These are phyloP conservation scores for Arthrobotrys pseudoclavata DNA, from an alignment of 2,329 filamentous ascomycete genomes.

Conservation along the genomic window DNA sequence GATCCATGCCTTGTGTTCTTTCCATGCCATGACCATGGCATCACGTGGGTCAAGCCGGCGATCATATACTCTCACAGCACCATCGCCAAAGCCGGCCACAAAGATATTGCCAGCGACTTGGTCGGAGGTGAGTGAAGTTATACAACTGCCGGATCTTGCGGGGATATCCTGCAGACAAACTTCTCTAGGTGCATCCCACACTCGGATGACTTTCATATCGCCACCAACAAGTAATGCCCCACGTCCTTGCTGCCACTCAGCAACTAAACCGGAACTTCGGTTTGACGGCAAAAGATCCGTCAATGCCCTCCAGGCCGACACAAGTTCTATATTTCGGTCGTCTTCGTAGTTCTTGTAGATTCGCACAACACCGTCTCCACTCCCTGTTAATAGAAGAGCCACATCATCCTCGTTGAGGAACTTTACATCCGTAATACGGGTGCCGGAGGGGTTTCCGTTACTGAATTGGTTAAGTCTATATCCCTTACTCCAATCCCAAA, in stretches of 20 bases:
- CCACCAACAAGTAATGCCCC: constrained; percentile 95
- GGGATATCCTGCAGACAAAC: constrained; percentile 91
- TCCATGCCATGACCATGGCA: constrained; percentile 96
- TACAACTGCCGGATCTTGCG: constrained; percentile 92
- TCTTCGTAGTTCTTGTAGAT: constrained; percentile 93
- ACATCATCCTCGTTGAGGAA: constrained; percentile 99
- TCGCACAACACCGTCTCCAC: constrained; percentile 92
- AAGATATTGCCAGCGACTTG: constrained; percentile 98
- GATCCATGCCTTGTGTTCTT: constrained; percentile 95
- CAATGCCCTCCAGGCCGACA: constrained; percentile 89
- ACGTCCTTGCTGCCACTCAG: constrained; percentile 99
- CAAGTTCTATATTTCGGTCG: constrained; percentile 81
- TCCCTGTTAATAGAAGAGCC: constrained; percentile 92
- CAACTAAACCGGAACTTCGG: constrained; percentile 93
- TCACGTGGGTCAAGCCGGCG: constrained; percentile 85
- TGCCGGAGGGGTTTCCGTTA: constrained; percentile 91
- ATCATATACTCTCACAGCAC: constrained; percentile 93
- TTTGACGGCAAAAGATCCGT: constrained; percentile 95
- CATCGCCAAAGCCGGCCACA: constrained; percentile 95
- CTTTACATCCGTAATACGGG: constrained; percentile 91
- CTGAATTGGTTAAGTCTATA: constrained; percentile 85
- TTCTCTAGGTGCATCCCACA: constrained; percentile 96
- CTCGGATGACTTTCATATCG: constrained; percentile 92
- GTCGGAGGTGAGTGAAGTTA: constrained; percentile 94
- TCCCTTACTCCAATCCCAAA: constrained; percentile 93